Percentiles rank a stretch among this genome's conserved stretches.
phyloP scores from a whole-genome alignment of 306 rosid species.

The Fragaria vesca region DNA sequence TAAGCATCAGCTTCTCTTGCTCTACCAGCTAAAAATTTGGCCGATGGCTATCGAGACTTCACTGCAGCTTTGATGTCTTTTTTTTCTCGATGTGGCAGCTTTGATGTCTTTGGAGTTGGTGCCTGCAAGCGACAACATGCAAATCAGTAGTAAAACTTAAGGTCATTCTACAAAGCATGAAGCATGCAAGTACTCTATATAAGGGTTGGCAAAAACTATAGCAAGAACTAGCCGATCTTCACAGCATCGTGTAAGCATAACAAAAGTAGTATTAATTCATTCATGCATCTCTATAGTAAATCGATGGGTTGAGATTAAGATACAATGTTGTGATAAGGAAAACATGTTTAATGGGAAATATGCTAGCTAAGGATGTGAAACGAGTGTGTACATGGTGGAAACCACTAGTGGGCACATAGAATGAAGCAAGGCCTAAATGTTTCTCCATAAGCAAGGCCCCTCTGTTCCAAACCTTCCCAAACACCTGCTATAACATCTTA shows the following conservation, averaged over 20 bases:
- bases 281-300: neutral
- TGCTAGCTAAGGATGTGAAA: neutral
- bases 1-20: conserved; percentile 93
- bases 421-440: conserved; percentile 33
- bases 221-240: neutral
- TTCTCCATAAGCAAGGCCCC: conserved; percentile 38
- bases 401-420: conserved; percentile 41
- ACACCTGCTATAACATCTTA: conserved; percentile 52
- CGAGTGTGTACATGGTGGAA: conserved; percentile 48
- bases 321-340: neutral
- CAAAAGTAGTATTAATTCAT: neutral
- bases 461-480: conserved; percentile 43
- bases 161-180: neutral
- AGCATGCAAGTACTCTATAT: neutral
- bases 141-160: conserved; percentile 20
- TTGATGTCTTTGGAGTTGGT: conserved; percentile 96
- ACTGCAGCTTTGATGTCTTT: conserved; percentile 43
- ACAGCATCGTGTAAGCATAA: neutral
- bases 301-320: neutral
- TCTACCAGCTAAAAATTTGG: conserved; percentile 65
- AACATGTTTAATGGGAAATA: no score
- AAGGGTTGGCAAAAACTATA: neutral
- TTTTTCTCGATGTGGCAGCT: no score
- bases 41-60: conserved; percentile 83
- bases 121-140: conserved; percentile 42